Evolutionary conservation across 2,329 filamentous ascomycete genomes (phyloP).

Genomic region (Verticillium albo-atrum): DNA sequence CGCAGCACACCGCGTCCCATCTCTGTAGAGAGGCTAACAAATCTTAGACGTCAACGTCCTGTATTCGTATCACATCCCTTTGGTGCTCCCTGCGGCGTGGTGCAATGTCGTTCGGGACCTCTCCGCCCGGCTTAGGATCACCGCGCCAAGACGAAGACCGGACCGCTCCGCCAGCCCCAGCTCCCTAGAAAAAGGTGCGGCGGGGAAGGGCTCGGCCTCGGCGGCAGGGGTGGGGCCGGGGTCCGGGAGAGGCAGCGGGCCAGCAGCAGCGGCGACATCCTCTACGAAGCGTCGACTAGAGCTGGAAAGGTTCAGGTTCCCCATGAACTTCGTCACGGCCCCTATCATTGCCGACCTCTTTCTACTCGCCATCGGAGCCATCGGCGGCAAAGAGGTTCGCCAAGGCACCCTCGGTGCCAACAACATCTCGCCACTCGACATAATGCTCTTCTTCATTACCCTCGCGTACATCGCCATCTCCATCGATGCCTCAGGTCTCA

Average conservation of each 20-base stretch:
- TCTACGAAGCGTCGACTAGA: not conserved
- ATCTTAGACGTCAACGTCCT: conserved; percentile 60
- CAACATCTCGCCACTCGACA: conserved; percentile 64
- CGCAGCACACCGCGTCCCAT: not conserved
- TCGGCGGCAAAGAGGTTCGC: conserved; percentile 59
- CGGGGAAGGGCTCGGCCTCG: not conserved
- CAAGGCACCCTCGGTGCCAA: conserved; percentile 63
- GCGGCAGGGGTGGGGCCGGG: too few species aligned
- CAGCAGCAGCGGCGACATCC: too few species aligned
- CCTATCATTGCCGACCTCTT: conserved; percentile 69
- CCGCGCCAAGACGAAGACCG: not conserved
- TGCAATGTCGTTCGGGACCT: conserved; percentile 37
- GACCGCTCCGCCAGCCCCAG: not conserved
- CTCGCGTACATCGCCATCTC: conserved; percentile 73
- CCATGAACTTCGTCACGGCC: conserved; percentile 66
- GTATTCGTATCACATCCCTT: conserved; percentile 61
- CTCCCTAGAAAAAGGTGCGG: not conserved
- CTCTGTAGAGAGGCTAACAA: not conserved
- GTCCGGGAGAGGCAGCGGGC: too few species aligned
- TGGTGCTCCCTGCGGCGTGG: conserved; percentile 51
- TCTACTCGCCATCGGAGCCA: conserved; percentile 63
- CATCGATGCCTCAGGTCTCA: conserved; percentile 69
- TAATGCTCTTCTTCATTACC: conserved; percentile 71
- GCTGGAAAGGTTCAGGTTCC: conserved; percentile 41
- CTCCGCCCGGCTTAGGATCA: not conserved